Base-by-base conservation (phyloP, 768 basidiomycete genomes). In the Xerocomus brunneocitrinus region DNA sequence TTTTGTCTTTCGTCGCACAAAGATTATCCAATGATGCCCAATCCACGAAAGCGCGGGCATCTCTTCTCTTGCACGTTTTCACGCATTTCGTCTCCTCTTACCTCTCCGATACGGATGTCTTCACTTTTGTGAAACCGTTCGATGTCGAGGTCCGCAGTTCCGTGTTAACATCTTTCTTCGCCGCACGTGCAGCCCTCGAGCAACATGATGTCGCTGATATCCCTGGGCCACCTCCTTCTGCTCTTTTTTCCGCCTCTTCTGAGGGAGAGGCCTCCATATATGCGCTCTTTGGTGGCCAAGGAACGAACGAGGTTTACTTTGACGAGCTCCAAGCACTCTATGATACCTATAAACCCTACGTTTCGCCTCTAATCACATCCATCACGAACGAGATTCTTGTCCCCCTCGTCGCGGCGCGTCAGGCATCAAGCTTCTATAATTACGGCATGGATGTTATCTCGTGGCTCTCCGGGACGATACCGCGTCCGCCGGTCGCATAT, bases 301-400 rank as follows among this genome's bases (percentile, higher is more conserved):
- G 97, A 53, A 91, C 89, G 54, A 98, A 98, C 71, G 97, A 98
- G 67, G 89, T 95, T 55, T 99, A 98, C 75, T 93, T 98, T 69
- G 91, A 95, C 68, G 97, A 98, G 70, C 80, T 99, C 19, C 90
- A 95, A 74, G 74, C 78, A 47, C 84, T 98, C 48, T 94, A 90
- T 72, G 88, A 97, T 72, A 89, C 83, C 56, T 98, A 99, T 79
- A 82, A 77, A 58, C 87, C 94, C 10, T 95, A 92, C 66, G 84
- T 98, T 58, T 74, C 78, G 14, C 70, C 85, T 16, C 85, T 93
- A 76, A 71, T 97, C 57, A 64, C 75, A 28, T 75, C 76, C 36
- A 71, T 91, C 60, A 83, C 87, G 45, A 63, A 74, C 16, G 76
- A 85, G 44, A 75, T 91, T 62, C 85, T 98, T 62, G 60, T 77